phyloP scores from a whole-genome alignment of 2,329 filamentous ascomycete species.

The Talaromyces marneffei region DNA sequence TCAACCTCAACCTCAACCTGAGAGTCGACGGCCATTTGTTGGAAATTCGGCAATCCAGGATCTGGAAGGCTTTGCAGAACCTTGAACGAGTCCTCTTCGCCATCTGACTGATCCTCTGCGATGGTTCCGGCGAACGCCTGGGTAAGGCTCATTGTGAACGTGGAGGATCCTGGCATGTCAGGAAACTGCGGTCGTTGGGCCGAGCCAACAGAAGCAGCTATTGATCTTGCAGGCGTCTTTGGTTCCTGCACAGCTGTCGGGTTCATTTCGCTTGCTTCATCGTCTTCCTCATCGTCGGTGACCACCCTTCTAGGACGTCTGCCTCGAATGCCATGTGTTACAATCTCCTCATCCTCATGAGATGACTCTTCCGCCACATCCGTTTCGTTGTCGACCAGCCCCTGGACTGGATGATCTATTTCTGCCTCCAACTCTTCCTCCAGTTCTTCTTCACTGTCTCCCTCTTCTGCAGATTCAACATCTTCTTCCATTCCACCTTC shows the following conservation, averaged over 20 bases:
- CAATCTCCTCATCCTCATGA: constrained; percentile 40
- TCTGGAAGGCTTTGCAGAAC: constrained; percentile 49
- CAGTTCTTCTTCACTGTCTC: constrained; percentile 17
- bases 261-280: constrained; percentile 29
- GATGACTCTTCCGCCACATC: constrained; percentile 34
- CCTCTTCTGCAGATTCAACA: constrained; percentile 25
- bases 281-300: constrained; percentile 61
- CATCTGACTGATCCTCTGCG: constrained; percentile 53
- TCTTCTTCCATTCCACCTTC: constrained; percentile 34
- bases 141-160: constrained; percentile 61
- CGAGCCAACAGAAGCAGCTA: constrained; percentile 24
- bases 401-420: constrained; percentile 28
- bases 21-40: constrained; percentile 48
- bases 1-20: constrained; percentile 57
- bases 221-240: constrained; percentile 29
- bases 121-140: constrained; percentile 90
- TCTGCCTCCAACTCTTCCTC: constrained; percentile 17
- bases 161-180: constrained; percentile 51
- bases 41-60: constrained; percentile 52
- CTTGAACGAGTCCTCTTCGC: constrained; percentile 46
- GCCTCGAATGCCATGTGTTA: constrained; percentile 41
- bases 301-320: constrained; percentile 53
- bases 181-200: constrained; percentile 56
- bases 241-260: constrained; percentile 17
- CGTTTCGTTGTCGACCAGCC: constrained; percentile 23